phyloP scores from a whole-genome alignment of 1,139 yeast species.

The Debaryomyces udenii region DNA sequence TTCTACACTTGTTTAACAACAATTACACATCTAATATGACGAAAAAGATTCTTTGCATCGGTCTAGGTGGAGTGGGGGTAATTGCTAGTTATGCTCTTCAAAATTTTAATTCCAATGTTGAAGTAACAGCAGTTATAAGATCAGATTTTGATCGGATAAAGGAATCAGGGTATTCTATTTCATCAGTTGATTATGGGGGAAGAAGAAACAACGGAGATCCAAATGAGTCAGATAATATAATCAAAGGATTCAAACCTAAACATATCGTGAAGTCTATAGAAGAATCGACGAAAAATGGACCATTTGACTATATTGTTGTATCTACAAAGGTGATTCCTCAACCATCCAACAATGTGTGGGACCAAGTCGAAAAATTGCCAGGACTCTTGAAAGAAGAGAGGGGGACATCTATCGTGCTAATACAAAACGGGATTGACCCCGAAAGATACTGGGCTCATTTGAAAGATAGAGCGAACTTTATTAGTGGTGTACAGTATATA shows the following conservation, averaged over 20 bases:
- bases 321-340: constrained; percentile 38
- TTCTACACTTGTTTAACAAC: background rate
- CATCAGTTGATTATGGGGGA: constrained; percentile 30
- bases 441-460: constrained; percentile 32
- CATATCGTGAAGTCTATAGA: constrained; percentile 26
- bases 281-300: constrained; percentile 27
- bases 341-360: constrained; percentile 24
- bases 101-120: constrained; percentile 26
- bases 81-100: constrained; percentile 32
- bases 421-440: constrained; percentile 37
- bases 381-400: constrained; percentile 19
- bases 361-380: constrained; percentile 19
- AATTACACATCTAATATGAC: constrained; percentile 9
- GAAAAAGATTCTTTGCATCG: constrained; percentile 54
- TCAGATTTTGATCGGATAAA: constrained; percentile 33
- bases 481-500: constrained; percentile 33
- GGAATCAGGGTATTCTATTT: constrained; percentile 32
- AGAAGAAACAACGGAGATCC: constrained; percentile 14
- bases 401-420: constrained; percentile 25
- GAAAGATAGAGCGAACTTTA: constrained; percentile 16
- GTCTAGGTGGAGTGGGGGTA: constrained; percentile 59
- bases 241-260: constrained; percentile 29
- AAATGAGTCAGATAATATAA: constrained; percentile 20
- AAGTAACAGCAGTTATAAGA: constrained; percentile 32
- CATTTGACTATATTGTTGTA: constrained; percentile 37